Percentiles rank a stretch among this genome's conserved stretches.
Evolutionary conservation across 495 filamentous ascomycete genomes (phyloP).

Genomic region (Annulohypoxylon moriforme): DNA sequence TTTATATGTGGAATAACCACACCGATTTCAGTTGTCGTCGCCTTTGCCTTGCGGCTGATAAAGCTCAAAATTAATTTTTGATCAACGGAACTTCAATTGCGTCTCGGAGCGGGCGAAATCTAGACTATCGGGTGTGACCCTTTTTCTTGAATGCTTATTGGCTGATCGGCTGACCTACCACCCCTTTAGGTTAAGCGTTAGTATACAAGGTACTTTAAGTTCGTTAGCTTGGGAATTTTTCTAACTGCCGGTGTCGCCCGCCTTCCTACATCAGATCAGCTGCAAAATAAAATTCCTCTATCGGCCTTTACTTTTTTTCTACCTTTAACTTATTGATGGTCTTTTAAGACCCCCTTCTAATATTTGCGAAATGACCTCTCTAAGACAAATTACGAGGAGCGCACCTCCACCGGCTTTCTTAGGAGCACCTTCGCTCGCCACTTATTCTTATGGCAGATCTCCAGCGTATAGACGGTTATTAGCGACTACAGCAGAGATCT

Average conservation of each 20-base stretch:
- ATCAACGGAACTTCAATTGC: slow-evolving; percentile 19
- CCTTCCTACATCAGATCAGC: slow-evolving; percentile 32
- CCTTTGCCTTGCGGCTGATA: slow-evolving; percentile 14
- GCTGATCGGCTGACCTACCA: background rate
- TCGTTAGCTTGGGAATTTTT: slow-evolving; percentile 38
- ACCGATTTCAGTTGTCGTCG: slow-evolving; percentile 7
- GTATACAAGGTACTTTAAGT: slow-evolving; percentile 10
- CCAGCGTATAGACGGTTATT: slow-evolving; percentile 70
- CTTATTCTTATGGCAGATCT: slow-evolving; percentile 61
- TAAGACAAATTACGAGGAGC: slow-evolving; percentile 57
- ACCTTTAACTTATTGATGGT: slow-evolving; percentile 28
- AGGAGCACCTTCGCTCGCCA: slow-evolving; percentile 51
- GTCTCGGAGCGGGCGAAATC: slow-evolving; percentile 30
- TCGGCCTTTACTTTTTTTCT: slow-evolving; percentile 4
- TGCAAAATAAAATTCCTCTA: slow-evolving; percentile 42
- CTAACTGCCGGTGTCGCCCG: slow-evolving; percentile 45
- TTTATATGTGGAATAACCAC: background rate
- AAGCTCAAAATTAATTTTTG: slow-evolving; percentile 34
- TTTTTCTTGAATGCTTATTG: slow-evolving; percentile 8
- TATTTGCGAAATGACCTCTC: slow-evolving; percentile 57
- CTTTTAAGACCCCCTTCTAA: slow-evolving; percentile 26
- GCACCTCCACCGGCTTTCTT: slow-evolving; percentile 52
- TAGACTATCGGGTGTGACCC: slow-evolving; percentile 12
- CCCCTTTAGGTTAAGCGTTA: slow-evolving; percentile 9
- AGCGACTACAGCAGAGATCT: slow-evolving; percentile 48